Base-by-base conservation (phyloP, 2,329 filamentous ascomycete genomes). In the Fusarium sp. region DNA sequence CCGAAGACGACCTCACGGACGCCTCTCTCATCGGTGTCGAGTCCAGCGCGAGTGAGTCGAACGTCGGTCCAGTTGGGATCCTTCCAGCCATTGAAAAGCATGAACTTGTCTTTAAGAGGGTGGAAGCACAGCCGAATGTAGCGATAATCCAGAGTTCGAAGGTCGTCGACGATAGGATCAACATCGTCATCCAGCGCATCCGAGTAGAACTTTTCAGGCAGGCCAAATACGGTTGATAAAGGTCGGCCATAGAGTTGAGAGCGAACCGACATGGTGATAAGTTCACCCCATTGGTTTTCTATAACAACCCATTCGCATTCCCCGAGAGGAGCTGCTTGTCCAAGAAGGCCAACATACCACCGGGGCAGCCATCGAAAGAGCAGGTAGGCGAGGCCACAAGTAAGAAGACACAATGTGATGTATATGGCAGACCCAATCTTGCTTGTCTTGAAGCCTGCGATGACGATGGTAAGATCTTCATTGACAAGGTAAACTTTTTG, bases 231-330 rank as follows among this genome's bases (percentile, higher is more conserved):
- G 0, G 87, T 88, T 59, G 84, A 90, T 57, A 88, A 76, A 5
- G 84, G 83, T 60, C 84, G 87, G 49, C 84, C 88, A 77, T 87
- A 90, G 20, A 79, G 76, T 57, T 82, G 82, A 17, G 79, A 80
- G 38, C 85, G 84, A 14, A 98, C 86, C 50, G 89, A 77, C 74
- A 97, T 88, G n/a, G 96, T 88, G 14, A 87, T 85, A 79, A 98
- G 92, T 79, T 98, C 95, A 50, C 92, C 92, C 95, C 96, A 98
- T 86, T 98, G 94, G 75, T 99, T 98, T 86, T 98, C 96, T 68
- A 98, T 88, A 28, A 97, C 95, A 43, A 97, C 91, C 96, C 97
- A 99, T 63, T 92, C 86, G 75, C 93, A 96, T 56, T 92, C 88
- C 55, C 87, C 86, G 31, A 99, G 83, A 4, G 92, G 84, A 17